Base-by-base conservation (phyloP, 768 basidiomycete genomes). In the Lentinus tigrinus region DNA sequence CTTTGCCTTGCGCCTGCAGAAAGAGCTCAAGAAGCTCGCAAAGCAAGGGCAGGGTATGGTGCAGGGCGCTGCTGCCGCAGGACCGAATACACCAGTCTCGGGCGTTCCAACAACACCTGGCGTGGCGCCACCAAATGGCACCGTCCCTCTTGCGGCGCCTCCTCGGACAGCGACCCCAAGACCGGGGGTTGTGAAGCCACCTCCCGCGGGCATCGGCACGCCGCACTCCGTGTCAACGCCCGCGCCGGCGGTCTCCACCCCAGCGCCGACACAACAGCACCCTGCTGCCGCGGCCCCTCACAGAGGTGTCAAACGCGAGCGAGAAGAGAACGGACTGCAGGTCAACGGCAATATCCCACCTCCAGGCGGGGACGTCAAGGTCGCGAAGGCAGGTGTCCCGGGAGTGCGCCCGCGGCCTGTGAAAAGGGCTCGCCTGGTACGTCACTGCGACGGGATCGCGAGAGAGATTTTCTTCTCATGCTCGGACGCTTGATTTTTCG, bases 401-500 rank as follows among this genome's bases (percentile, higher is more conserved):
- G 81, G 78, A 46, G 81, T 78, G 14, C 77, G 85, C 54, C 87
- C 88, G 27, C 77, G 89, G 63, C 89, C 89, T 21, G 67, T 85
- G 42, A 91, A 91, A 80, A 91, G 88, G 72, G 87, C 84, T 67
- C 80, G 87, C 60, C 77, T 88, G 84, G 89, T 90, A 64, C 65
- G 84, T 78, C 38, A 19, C 43, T 42, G 46, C n/a, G 9, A 26
- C 48, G 21, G 26, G 40, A 9, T 54, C 31, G 13, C 40, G 26
- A 7, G 56, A 26, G 23, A n/a, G 8, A 51, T 37, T 28, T 39
- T 40, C 43, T 21, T 40, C 42, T 36, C 56, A 16, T 53, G 36
- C 47, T 9, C 38, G 37, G 52, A 54, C 49, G 60, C 62, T 47
- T 42, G 56, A n/a, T 54, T 40, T 27, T 34, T 27, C 39, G 21